phyloP scores from a whole-genome alignment of 202 grass and related monocot species.

The Bolboschoenoplectus hybrid region DNA sequence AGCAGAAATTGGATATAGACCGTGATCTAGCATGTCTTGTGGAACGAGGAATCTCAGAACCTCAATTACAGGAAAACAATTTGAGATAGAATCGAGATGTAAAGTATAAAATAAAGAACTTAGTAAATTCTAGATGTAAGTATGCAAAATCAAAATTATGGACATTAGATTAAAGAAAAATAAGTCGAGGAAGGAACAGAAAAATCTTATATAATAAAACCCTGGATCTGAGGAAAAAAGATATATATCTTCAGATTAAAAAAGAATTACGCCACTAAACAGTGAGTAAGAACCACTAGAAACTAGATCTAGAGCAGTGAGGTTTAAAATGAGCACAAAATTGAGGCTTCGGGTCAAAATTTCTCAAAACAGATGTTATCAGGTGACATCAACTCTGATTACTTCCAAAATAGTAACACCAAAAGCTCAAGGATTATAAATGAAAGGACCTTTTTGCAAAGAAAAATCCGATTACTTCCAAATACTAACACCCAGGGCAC shows the following conservation, averaged over 20 bases:
- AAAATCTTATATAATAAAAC: not conserved
- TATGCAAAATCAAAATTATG: not conserved
- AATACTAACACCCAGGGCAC: not conserved
- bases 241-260: not conserved
- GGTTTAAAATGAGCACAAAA: slow-evolving; percentile 23
- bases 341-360: not conserved
- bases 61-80: not conserved
- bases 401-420: not conserved
- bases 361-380: slow-evolving; percentile 34
- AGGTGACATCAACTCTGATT: not conserved
- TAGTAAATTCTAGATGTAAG: not conserved
- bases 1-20: not conserved
- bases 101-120: not conserved
- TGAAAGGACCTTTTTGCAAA: no score
- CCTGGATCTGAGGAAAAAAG: slow-evolving; percentile 26
- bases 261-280: not conserved
- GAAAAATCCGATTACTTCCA: slow-evolving; percentile 24
- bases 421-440: no score
- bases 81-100: not conserved
- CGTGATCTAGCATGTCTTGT: slow-evolving; percentile 11
- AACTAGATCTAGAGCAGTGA: slow-evolving; percentile 14
- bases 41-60: slow-evolving; percentile 18
- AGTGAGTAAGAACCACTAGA: not conserved
- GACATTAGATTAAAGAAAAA: not conserved
- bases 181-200: not conserved